Evolutionary conservation across 306 rosid species (phyloP).

Genomic region (Lathyrus aphaca): DNA sequence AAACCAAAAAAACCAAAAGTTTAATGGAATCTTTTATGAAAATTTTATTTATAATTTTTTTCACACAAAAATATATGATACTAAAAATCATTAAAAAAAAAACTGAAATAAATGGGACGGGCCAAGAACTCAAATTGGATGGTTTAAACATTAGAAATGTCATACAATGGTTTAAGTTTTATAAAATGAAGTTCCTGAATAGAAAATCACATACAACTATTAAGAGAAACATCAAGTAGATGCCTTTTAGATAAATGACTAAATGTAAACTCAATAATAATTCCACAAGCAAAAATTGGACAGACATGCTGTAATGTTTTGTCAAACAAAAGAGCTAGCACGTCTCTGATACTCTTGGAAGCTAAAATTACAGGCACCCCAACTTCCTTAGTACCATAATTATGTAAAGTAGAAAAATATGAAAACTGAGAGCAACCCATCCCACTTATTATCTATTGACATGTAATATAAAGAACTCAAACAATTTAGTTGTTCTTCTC

Average conservation of each 20-base stretch:
- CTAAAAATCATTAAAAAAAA: no score
- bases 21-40: no score
- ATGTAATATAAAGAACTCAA: constrained; percentile 6
- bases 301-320: constrained; percentile 10
- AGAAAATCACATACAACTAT: background rate
- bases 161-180: background rate
- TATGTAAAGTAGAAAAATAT: constrained; percentile 10
- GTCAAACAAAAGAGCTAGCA: constrained; percentile 16
- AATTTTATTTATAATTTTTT: no score
- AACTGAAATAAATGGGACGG: no score
- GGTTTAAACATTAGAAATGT: background rate
- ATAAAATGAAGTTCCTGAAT: background rate
- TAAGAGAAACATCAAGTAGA: constrained; percentile 12
- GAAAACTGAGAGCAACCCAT: constrained; percentile 20
- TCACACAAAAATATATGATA: no score
- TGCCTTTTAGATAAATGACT: background rate
- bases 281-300: constrained; percentile 34
- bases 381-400: constrained; percentile 34
- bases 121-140: background rate
- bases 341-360: constrained; percentile 11
- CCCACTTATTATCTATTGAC: constrained; percentile 38
- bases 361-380: constrained; percentile 17
- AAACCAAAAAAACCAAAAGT: no score
- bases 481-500: constrained; percentile 37
- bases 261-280: constrained; percentile 13